Percentiles rank a stretch among this genome's conserved stretches.
These are phyloP conservation scores for Neoboletus brunneissimus DNA, from an alignment of 768 basidiomycete genomes.

Conservation along the genomic window DNA sequence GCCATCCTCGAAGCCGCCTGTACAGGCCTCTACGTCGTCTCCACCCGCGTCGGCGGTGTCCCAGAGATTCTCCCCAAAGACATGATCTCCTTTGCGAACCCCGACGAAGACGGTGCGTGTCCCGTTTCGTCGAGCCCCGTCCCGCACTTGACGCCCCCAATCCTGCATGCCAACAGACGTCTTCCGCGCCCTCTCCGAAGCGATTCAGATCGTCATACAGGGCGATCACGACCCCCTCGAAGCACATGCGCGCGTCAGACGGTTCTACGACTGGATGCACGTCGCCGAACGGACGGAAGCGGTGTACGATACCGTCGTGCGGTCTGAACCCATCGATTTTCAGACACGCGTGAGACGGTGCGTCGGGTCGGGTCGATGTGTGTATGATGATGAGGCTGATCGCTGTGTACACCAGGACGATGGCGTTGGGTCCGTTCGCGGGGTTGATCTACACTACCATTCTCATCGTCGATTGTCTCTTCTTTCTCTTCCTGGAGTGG, in stretches of 20 bases:
- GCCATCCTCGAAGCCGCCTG: slow-evolving; percentile 97
- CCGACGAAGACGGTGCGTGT: slow-evolving; percentile 84
- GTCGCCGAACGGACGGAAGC: slow-evolving; percentile 78
- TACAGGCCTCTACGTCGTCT: slow-evolving; percentile 90
- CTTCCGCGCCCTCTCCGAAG: slow-evolving; percentile 76
- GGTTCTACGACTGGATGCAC: slow-evolving; percentile 85
- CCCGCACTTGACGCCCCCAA: neutral
- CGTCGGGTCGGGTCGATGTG: no score
- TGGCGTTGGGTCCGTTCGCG: slow-evolving; percentile 73
- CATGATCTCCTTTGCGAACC: slow-evolving; percentile 93
- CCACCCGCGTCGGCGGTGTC: slow-evolving; percentile 91
- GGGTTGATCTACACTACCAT: slow-evolving; percentile 90
- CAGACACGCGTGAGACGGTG: slow-evolving; percentile 77
- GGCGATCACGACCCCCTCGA: slow-evolving; percentile 70
- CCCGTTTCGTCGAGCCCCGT: no score
- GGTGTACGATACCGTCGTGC: slow-evolving; percentile 74
- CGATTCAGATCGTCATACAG: slow-evolving; percentile 62
- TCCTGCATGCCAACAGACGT: slow-evolving; percentile 55
- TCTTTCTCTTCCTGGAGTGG: slow-evolving; percentile 83
- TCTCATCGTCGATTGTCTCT: slow-evolving; percentile 83
- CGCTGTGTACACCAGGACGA: slow-evolving; percentile 48
- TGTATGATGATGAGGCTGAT: no score
- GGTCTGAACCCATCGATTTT: slow-evolving; percentile 61
- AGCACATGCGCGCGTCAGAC: slow-evolving; percentile 75
- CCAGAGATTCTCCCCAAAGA: slow-evolving; percentile 92